These are phyloP conservation scores for Pholiota conissans DNA, from an alignment of 768 basidiomycete genomes.

Conservation along the genomic window DNA sequence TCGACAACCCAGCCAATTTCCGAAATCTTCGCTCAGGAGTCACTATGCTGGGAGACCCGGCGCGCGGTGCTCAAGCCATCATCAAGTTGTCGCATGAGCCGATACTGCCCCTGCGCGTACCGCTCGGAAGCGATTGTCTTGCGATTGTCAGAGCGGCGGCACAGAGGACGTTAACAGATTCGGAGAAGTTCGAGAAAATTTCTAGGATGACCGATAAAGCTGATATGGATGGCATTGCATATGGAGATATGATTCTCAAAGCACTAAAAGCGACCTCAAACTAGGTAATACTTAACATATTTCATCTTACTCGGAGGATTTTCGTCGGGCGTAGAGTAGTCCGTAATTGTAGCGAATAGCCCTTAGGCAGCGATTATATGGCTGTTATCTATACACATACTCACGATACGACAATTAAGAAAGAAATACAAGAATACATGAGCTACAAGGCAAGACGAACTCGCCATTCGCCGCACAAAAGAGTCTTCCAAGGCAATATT, in stretches of 20 bases:
- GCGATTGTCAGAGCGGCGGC: conserved; percentile 12
- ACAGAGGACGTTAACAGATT: conserved; percentile 2
- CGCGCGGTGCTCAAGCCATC: conserved; percentile 12
- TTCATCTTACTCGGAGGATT: background rate
- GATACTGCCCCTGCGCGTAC: conserved; percentile 10
- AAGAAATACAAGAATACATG: too few species aligned
- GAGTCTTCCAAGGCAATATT: too few species aligned
- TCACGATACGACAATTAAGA: too few species aligned
- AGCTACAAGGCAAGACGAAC: too few species aligned
- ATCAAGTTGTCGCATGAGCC: conserved; percentile 9
- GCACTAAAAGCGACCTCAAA: background rate
- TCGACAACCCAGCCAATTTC: conserved; percentile 3
- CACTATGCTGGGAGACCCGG: conserved; percentile 10
- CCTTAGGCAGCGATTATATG: too few species aligned
- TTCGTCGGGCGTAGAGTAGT: background rate
- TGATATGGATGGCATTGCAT: background rate
- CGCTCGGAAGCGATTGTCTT: conserved; percentile 13
- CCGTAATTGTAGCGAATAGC: too few species aligned
- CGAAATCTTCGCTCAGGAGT: conserved; percentile 6
- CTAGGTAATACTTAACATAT: background rate
- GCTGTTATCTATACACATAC: too few species aligned
- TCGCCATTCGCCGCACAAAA: too few species aligned
- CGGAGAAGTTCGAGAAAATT: conserved; percentile 5
- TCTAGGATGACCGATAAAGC: conserved; percentile 11
- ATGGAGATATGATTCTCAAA: background rate